phyloP scores from a whole-genome alignment of 1,284 basidiomycete species.

The Fomitopsis pinicola region DNA sequence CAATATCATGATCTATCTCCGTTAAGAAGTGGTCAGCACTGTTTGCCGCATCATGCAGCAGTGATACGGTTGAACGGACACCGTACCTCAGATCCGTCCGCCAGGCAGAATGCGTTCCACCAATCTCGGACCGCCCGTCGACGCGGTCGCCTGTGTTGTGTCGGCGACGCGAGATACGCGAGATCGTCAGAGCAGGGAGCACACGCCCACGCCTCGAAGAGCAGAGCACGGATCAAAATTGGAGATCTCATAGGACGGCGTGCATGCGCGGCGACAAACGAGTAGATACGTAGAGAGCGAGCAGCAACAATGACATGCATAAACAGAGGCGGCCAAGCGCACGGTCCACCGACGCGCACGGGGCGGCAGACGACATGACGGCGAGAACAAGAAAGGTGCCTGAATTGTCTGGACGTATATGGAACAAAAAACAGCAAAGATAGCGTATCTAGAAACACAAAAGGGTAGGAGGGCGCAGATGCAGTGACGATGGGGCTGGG shows the following conservation, averaged over 20 bases:
- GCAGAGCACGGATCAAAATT: no score
- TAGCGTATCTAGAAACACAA: constrained; percentile 1
- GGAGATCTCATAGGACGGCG: background rate
- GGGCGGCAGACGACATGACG: background rate
- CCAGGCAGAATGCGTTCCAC: background rate
- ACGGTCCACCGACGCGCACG: background rate
- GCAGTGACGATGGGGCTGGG: background rate
- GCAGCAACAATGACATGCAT: background rate
- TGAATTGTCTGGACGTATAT: background rate
- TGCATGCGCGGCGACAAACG: background rate
- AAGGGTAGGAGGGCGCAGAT: background rate
- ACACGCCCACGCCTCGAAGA: no score
- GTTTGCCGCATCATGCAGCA: no score
- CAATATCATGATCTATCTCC: no score
- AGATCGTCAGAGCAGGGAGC: no score
- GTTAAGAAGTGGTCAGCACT: no score
- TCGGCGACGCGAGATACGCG: no score
- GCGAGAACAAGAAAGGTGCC: background rate
- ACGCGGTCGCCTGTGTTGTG: background rate
- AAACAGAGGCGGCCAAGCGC: background rate
- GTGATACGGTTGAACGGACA: no score
- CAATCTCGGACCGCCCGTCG: background rate
- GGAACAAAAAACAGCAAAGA: background rate
- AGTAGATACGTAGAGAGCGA: background rate
- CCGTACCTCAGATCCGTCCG: background rate